These are phyloP conservation scores for Lathyrus oleraceus DNA, from an alignment of 306 rosid species.

Conservation along the genomic window DNA sequence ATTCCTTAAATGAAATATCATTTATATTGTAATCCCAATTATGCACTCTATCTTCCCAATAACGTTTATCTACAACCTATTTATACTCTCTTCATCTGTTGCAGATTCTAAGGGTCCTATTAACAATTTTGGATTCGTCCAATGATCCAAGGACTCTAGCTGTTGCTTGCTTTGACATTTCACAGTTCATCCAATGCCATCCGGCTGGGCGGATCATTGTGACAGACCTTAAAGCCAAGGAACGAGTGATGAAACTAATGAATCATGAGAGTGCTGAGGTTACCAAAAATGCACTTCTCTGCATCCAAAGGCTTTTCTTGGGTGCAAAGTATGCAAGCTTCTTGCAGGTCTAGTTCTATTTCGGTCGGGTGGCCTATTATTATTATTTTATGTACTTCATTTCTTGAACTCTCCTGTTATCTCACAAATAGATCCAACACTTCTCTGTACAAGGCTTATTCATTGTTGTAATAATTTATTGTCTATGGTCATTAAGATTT, in stretches of 20 bases:
- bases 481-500: constrained; percentile 17
- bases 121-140: constrained; percentile 88
- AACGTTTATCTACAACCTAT: constrained; percentile 10
- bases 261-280: constrained; percentile 93
- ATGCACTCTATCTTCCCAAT: neutral
- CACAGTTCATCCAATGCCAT: constrained; percentile 86
- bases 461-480: constrained; percentile 44
- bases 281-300: constrained; percentile 89
- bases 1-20: neutral
- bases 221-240: constrained; percentile 93
- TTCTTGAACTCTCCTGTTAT: constrained; percentile 19
- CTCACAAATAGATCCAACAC: constrained; percentile 8
- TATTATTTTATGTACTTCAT: neutral
- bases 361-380: constrained; percentile 10
- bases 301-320: constrained; percentile 94
- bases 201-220: constrained; percentile 88
- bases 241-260: constrained; percentile 93
- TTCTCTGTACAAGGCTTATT: constrained; percentile 40
- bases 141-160: constrained; percentile 83
- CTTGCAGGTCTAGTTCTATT: constrained; percentile 70
- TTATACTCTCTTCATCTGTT: constrained; percentile 36
- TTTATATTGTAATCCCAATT: neutral
- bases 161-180: constrained; percentile 89
- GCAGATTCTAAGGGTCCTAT: constrained; percentile 86
- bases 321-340: constrained; percentile 97